Base-by-base conservation (phyloP, 2,329 filamentous ascomycete genomes). In the Periconia digitata region DNA sequence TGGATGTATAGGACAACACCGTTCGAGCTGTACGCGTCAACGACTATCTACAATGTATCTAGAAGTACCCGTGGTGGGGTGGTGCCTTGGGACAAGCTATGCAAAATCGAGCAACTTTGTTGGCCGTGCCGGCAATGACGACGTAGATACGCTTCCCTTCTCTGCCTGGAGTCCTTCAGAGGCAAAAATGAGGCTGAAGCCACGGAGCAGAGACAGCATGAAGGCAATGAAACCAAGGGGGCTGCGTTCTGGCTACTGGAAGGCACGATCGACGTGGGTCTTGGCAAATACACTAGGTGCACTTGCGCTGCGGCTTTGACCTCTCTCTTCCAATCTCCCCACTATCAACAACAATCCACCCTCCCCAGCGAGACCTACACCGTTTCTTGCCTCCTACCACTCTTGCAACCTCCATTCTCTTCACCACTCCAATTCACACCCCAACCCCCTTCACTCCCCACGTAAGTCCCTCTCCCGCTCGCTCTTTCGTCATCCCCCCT, bases 401-500 rank as follows among this genome's bases (percentile, higher is more conserved):
- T 44, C 53, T 45, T 48, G 38, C 46, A 40, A 37, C 46, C 44
- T 49, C 56, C 40, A 41, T 16, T 10, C 27, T 32, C 40, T 54
- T 46, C 27, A 15, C 27, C 44, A 20, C 38, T 58, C 43, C 53
- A 46, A 45, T 47, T 42, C 54, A 37, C 34, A 40, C 22, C 40
- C 44, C 50, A 40, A 47, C 22, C 47, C 49, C 40, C 50, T 53
- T 49, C 46, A 47, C 39, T 48, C 55, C 51, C 54, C 54, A 45
- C 56, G 66, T 69, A 70, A 70, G 67, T 70, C 54, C 53, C 55
- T 51, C 46, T 47, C 53, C 49, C 43, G 22, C 32, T 40, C 51
- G 16, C 47, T 51, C 56, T 58, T 56, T 54, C 61, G 59, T 66
- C 62, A 63, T 56, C 43, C 42, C 51, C 51, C 56, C 56, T 49